Percentiles rank a stretch among this genome's conserved stretches.
phyloP scores from a whole-genome alignment of 2,329 filamentous ascomycete species.

The Fusarium albosuccineum region DNA sequence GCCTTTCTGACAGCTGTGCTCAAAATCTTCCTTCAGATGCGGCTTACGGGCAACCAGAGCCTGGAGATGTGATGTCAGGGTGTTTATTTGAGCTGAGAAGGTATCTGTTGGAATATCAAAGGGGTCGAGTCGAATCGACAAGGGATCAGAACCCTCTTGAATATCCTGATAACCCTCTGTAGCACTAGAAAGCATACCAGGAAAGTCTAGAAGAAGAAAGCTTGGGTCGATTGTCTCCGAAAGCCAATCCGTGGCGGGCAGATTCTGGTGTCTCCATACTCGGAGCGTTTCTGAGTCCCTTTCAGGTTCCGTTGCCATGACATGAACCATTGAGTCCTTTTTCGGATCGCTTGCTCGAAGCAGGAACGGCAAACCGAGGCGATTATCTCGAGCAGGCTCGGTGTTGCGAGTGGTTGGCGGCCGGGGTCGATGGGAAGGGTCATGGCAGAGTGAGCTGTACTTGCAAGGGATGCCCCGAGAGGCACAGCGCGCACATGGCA shows the following conservation, averaged over 20 bases:
- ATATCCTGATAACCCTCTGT: neutral
- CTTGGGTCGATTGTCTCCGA: constrained; percentile 16
- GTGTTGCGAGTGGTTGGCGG: neutral
- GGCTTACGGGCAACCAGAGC: neutral
- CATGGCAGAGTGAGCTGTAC: constrained; percentile 27
- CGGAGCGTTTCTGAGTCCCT: constrained; percentile 5
- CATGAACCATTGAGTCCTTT: constrained; percentile 7
- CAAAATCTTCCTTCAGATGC: constrained; percentile 3
- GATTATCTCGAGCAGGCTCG: neutral
- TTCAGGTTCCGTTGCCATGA: constrained; percentile 24
- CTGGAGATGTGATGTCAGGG: neutral
- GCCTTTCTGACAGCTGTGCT: neutral
- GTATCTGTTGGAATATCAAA: neutral
- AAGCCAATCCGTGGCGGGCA: neutral
- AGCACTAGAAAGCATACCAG: constrained; percentile 23
- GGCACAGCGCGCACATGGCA: constrained; percentile 21
- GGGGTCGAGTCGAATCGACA: neutral
- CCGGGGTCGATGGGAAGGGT: constrained; percentile 4
- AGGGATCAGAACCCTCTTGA: accelerated
- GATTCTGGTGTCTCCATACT: constrained; percentile 5
- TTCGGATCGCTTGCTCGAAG: constrained; percentile 18
- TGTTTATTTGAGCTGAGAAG: neutral
- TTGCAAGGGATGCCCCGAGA: constrained; percentile 4
- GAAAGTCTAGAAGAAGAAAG: constrained; percentile 20
- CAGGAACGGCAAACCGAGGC: constrained; percentile 9